phyloP scores from a whole-genome alignment of 208 protist species.

The Leishmania guyanensis region DNA sequence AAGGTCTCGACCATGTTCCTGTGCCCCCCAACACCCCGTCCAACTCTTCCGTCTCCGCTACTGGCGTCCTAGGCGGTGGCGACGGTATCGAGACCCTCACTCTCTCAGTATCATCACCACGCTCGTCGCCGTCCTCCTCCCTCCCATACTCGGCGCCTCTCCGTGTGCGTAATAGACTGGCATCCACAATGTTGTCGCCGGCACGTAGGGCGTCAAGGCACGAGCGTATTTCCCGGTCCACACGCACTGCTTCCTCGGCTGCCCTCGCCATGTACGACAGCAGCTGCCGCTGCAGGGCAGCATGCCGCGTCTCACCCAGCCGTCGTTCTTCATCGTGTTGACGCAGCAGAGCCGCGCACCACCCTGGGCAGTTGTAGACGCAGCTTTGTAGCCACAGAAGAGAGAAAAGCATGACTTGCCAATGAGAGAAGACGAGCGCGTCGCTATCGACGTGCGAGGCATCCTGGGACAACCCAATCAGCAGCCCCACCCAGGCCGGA shows the following conservation, averaged over 20 bases:
- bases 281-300: constrained; percentile 26
- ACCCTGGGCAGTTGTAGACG: constrained; percentile 37
- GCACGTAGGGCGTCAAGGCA: constrained; percentile 26
- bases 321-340: constrained; percentile 28
- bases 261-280: constrained; percentile 12
- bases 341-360: constrained; percentile 21
- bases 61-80: neutral
- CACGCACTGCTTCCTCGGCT: constrained; percentile 19
- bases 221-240: constrained; percentile 21
- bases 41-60: neutral
- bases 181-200: constrained; percentile 13
- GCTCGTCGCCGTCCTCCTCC: neutral
- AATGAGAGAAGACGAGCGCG: constrained; percentile 11
- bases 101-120: neutral
- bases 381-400: constrained; percentile 34
- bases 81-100: neutral
- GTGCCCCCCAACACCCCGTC: neutral
- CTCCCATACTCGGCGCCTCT: neutral
- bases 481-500: constrained; percentile 28
- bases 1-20: no score
- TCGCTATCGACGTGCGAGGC: constrained; percentile 9
- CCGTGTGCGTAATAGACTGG: neutral
- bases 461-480: constrained; percentile 21
- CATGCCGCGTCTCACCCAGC: constrained; percentile 19
- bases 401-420: constrained; percentile 29